Conservation (phyloP, 139 green algal species). For the Asterochloris sp. region DNA sequence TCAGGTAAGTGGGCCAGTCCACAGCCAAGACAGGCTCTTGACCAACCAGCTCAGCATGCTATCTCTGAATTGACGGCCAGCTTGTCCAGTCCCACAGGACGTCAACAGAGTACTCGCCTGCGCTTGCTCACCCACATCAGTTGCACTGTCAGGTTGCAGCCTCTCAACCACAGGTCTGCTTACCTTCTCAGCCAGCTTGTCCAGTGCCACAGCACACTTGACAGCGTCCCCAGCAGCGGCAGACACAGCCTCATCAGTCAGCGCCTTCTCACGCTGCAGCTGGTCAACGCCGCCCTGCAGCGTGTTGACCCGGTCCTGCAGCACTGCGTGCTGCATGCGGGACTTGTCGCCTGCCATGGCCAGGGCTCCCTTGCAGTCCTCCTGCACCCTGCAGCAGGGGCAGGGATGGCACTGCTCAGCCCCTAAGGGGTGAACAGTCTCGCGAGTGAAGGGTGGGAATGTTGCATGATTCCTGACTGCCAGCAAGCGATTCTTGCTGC, state of each 20-base stretch:
- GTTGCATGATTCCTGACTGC: too few species aligned
- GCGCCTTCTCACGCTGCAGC: neutral
- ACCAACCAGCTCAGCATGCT: neutral
- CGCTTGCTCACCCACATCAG: neutral
- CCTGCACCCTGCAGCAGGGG: neutral
- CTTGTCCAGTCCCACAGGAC: neutral
- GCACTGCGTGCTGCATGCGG: neutral
- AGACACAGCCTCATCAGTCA: neutral
- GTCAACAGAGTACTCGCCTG: neutral
- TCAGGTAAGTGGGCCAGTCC: neutral
- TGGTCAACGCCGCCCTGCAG: too few species aligned
- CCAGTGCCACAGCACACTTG: neutral
- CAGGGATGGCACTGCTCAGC: neutral
- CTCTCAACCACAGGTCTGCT: neutral
- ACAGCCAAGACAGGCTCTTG: neutral
- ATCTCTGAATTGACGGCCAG: neutral
- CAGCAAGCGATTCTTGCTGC: too few species aligned
- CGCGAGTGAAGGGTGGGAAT: too few species aligned
- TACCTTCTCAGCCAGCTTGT: conserved; percentile 16
- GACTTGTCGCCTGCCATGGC: neutral
- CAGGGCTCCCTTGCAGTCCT: neutral
- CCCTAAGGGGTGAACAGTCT: neutral
- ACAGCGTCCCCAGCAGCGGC: neutral
- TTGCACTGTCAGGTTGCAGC: neutral
- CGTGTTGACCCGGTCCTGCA: neutral